Conservation (phyloP, 2,329 filamentous ascomycete species). For the Chaetomium globosum region DNA sequence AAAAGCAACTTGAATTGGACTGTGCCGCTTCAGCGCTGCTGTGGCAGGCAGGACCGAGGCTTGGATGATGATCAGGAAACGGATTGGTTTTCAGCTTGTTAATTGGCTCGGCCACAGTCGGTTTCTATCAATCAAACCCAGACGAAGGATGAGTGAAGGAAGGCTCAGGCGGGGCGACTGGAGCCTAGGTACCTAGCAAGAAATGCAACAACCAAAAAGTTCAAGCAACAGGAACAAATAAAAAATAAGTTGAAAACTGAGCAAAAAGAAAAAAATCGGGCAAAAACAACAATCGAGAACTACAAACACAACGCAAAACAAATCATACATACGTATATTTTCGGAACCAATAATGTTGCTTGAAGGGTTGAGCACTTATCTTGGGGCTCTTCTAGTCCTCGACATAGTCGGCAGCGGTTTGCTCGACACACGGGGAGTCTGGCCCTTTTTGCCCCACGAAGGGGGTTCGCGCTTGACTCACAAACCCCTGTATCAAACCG, state of each 20-base stretch:
- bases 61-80: constrained; percentile 4
- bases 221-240: background rate
- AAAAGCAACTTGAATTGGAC: background rate
- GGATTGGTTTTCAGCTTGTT: background rate
- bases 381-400: too few relatives aligned
- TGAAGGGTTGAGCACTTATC: background rate
- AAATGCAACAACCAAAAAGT: background rate
- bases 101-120: background rate
- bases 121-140: background rate
- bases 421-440: background rate
- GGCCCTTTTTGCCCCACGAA: background rate
- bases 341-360: too few relatives aligned
- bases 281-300: background rate
- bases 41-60: background rate
- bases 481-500: background rate
- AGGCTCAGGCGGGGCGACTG: constrained; percentile 5
- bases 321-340: too few relatives aligned
- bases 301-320: background rate
- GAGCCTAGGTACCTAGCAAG: background rate
- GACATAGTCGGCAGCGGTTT: background rate
- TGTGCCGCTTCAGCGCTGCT: constrained; percentile 8
- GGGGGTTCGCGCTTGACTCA: background rate
- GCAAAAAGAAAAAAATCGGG: background rate
- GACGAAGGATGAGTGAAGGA: constrained; percentile 6
- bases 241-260: background rate